Percentiles rank a stretch among this genome's conserved stretches.
phyloP scores from a whole-genome alignment of 1,284 basidiomycete genomes.

The Cryptococcus neoformans region DNA sequence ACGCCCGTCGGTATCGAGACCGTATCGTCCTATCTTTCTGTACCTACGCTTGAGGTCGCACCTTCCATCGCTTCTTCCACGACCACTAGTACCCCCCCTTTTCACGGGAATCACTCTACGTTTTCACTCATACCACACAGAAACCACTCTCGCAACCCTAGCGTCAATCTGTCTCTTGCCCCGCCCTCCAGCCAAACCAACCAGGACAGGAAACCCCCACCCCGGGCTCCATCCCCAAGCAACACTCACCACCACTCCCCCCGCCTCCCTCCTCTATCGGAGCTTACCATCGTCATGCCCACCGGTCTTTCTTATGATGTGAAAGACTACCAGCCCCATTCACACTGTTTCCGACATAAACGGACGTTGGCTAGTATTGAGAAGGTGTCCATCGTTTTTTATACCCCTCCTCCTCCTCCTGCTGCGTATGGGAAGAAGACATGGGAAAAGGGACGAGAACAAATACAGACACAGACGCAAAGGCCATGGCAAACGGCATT shows the following conservation, averaged over 20 bases:
- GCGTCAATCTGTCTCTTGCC: background rate
- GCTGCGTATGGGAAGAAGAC: background rate
- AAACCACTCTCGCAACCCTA: background rate
- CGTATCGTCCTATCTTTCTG: background rate
- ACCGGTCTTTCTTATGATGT: slow-evolving; percentile 13
- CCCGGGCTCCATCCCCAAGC: background rate
- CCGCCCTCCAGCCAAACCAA: no score
- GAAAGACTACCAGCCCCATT: slow-evolving; percentile 11
- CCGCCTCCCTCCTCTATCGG: background rate
- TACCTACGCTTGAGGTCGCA: background rate
- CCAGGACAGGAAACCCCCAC: background rate
- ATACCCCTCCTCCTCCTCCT: background rate
- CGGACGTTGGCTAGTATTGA: background rate
- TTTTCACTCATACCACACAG: background rate
- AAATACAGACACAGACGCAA: background rate
- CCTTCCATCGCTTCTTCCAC: background rate
- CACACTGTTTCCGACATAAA: slow-evolving; percentile 9
- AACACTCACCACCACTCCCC: background rate
- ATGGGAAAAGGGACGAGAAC: background rate
- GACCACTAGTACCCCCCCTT: background rate
- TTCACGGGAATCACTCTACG: background rate
- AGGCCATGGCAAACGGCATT: slow-evolving; percentile 15
- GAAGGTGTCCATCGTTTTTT: slow-evolving; percentile 6
- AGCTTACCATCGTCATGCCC: slow-evolving; percentile 10
- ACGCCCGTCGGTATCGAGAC: background rate